Evolutionary conservation across 345 rosid genomes (phyloP).

Genomic region (Populus deltoides): DNA sequence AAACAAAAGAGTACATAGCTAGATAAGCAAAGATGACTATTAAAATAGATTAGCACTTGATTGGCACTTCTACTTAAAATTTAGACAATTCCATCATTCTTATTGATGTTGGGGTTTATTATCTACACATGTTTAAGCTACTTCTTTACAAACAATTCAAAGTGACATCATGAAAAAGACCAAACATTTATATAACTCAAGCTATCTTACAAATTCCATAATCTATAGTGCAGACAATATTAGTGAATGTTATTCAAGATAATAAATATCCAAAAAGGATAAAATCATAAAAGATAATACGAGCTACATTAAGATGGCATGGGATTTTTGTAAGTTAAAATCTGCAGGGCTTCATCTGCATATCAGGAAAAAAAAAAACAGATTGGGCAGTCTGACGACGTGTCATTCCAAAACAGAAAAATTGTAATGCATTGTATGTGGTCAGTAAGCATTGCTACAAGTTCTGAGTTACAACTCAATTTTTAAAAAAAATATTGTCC

Average conservation of each 20-base stretch:
- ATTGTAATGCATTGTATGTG: neutral
- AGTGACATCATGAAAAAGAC: no score
- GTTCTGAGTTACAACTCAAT: neutral
- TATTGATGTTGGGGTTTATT: neutral
- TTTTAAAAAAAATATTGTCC: neutral
- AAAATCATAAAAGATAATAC: neutral
- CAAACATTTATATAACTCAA: no score
- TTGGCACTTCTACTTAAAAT: neutral
- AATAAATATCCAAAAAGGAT: neutral
- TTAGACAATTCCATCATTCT: neutral
- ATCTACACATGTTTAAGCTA: neutral
- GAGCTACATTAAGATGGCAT: neutral
- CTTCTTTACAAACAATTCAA: neutral
- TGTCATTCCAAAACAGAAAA: neutral
- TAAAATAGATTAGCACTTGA: neutral
- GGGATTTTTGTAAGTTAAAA: neutral
- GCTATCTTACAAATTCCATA: no score
- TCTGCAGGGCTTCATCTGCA: neutral
- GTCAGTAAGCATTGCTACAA: neutral
- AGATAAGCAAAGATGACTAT: neutral
- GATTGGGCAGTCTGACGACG: neutral
- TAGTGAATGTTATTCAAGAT: neutral
- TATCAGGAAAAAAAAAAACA: neutral
- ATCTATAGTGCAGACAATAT: neutral
- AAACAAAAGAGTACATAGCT: constrained; percentile 1